A percentile compares a stretch with the other conserved stretches of the same genome.
Conservation (phyloP, 495 filamentous ascomycete genomes). For the Talaromyces borbonicus region DNA sequence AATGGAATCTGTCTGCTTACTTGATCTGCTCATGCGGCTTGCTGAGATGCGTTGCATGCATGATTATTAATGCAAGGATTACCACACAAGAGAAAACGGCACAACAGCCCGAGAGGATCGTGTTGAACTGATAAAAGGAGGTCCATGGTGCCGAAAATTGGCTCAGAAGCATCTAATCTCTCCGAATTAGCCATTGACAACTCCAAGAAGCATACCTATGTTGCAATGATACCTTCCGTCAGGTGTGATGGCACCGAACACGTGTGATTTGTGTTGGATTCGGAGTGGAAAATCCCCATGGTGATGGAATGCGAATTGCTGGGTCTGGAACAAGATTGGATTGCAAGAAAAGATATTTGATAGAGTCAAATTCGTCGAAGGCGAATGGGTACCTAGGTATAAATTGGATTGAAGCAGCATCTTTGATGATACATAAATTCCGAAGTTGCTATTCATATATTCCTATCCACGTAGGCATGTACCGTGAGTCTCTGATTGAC, state of each 20-base stretch:
- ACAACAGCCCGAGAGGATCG: conserved; percentile 18
- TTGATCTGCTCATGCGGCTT: conserved; percentile 22
- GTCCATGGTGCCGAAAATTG: conserved; percentile 10
- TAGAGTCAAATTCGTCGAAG: background rate
- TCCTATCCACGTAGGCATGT: no score
- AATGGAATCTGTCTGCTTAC: conserved; percentile 11
- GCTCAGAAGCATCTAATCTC: background rate
- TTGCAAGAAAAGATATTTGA: background rate
- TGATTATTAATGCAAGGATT: conserved; percentile 13
- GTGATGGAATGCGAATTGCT: background rate
- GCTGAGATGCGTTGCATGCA: conserved; percentile 20
- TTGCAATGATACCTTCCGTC: background rate
- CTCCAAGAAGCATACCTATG: background rate
- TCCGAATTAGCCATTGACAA: background rate
- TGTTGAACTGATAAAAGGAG: conserved; percentile 19
- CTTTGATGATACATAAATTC: no score
- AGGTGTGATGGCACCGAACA: conserved; percentile 1
- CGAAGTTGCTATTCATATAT: no score
- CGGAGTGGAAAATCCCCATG: background rate
- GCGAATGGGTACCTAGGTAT: no score
- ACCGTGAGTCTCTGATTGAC: no score
- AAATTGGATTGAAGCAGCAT: no score
- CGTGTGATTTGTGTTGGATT: conserved; percentile 6
- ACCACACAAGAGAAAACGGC: conserved; percentile 13
- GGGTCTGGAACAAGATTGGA: background rate